Percentiles rank a stretch among this genome's conserved stretches.
Conservation (phyloP, 345 rosid species). For the Citrus hindsii region DNA sequence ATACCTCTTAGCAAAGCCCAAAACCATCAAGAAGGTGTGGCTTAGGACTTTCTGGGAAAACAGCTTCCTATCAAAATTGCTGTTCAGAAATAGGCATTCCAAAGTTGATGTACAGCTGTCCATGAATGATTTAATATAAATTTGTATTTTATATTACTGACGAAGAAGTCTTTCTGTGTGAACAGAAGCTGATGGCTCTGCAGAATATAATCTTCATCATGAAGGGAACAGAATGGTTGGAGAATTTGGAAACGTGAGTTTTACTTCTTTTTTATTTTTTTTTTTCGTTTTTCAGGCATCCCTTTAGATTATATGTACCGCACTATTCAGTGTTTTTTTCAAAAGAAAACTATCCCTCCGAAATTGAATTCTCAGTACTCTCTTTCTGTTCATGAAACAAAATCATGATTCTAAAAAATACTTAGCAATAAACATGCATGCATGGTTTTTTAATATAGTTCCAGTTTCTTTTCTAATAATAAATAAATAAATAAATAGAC, state of each 20-base stretch:
- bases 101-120: conserved; percentile 30
- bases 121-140: conserved; percentile 10
- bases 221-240: conserved; percentile 25
- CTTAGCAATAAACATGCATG: background rate
- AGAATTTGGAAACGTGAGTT: conserved; percentile 41
- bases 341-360: too few species aligned
- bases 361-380: background rate
- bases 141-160: conserved; percentile 24
- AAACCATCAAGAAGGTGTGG: conserved; percentile 27
- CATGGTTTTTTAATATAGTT: background rate
- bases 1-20: conserved; percentile 13
- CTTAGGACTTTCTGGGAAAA: conserved; percentile 31
- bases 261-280: background rate
- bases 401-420: background rate
- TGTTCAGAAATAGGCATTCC: conserved; percentile 19
- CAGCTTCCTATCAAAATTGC: conserved; percentile 17
- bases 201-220: conserved; percentile 19
- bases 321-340: too few species aligned
- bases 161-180: conserved; percentile 35
- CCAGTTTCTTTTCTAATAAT: too few species aligned
- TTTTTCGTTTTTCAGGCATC: background rate
- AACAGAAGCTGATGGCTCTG: conserved; percentile 39
- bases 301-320: background rate
- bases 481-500: too few species aligned
- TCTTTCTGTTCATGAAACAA: background rate